phyloP scores from a whole-genome alignment of 805 yeast species.

The Komagataella populi region DNA sequence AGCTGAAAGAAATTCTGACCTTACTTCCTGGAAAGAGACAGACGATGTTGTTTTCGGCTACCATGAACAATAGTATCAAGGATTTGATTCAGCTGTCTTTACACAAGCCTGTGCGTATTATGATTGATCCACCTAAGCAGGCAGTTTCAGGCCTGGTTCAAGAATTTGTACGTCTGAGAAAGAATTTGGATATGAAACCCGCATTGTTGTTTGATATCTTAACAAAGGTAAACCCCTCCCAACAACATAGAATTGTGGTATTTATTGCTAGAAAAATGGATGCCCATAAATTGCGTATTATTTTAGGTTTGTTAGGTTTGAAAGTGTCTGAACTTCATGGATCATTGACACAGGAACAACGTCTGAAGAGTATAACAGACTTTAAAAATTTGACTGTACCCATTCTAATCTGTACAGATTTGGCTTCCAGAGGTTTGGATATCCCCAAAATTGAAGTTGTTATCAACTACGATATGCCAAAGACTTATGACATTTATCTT shows the following conservation, averaged over 20 bases:
- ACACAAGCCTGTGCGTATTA: slow-evolving; percentile 81
- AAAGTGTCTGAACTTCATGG: slow-evolving; percentile 76
- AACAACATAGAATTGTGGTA: slow-evolving; percentile 67
- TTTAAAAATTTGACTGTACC: slow-evolving; percentile 80
- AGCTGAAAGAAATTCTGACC: slow-evolving; percentile 78
- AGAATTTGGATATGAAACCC: slow-evolving; percentile 73
- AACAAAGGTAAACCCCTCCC: slow-evolving; percentile 46
- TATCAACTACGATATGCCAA: slow-evolving; percentile 92
- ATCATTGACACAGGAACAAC: slow-evolving; percentile 82
- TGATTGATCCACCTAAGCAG: slow-evolving; percentile 94
- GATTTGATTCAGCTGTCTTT: slow-evolving; percentile 78
- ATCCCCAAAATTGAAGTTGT: slow-evolving; percentile 95
- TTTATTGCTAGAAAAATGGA: slow-evolving; percentile 86
- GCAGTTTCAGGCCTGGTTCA: slow-evolving; percentile 85
- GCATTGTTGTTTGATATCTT: slow-evolving; percentile 67
- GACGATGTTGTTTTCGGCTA: slow-evolving; percentile 89
- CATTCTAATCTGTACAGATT: slow-evolving; percentile 86
- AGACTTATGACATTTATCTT: slow-evolving; percentile 76
- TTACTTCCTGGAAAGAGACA: slow-evolving; percentile 86
- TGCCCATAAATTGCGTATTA: slow-evolving; percentile 76
- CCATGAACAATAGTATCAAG: slow-evolving; percentile 91
- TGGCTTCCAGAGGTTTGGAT: slow-evolving; percentile 98
- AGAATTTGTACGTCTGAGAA: slow-evolving; percentile 90
- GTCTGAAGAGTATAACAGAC: slow-evolving; percentile 69
- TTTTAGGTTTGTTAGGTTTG: slow-evolving; percentile 61